phyloP scores from a whole-genome alignment of 1,139 yeast genomes.

The Geotrichum fermentans region DNA sequence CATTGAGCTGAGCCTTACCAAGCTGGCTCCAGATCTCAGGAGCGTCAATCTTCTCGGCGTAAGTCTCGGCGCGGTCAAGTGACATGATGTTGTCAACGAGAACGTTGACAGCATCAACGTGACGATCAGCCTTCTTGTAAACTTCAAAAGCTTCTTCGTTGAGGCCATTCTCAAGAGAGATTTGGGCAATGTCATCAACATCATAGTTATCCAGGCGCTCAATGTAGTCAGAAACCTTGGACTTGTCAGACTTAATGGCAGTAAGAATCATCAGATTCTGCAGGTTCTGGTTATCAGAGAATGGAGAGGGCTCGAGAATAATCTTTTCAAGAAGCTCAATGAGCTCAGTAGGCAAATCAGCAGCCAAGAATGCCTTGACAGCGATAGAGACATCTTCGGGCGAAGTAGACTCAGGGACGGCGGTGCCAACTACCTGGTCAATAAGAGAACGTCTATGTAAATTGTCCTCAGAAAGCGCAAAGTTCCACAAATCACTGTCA shows the following conservation, averaged over 20 bases:
- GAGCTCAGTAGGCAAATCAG: slow-evolving; percentile 85
- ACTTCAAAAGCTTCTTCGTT: slow-evolving; percentile 93
- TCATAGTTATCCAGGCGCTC: slow-evolving; percentile 89
- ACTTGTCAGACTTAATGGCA: slow-evolving; percentile 90
- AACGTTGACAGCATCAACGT: slow-evolving; percentile 78
- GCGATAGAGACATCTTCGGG: slow-evolving; percentile 96
- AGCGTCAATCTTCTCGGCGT: slow-evolving; percentile 82
- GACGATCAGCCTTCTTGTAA: slow-evolving; percentile 76
- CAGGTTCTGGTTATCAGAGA: slow-evolving; percentile 87
- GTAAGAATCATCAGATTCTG: slow-evolving; percentile 90
- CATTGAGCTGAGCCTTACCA: slow-evolving; percentile 94
- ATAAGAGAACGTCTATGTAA: slow-evolving; percentile 83
- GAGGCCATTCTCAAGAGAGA: slow-evolving; percentile 82
- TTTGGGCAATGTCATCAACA: slow-evolving; percentile 88
- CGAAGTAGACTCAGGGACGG: slow-evolving; percentile 89
- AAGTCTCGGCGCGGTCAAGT: slow-evolving; percentile 88
- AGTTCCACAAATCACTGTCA: slow-evolving; percentile 74
- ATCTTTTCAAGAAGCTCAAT: slow-evolving; percentile 86
- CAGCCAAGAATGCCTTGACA: slow-evolving; percentile 95
- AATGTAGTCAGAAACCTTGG: slow-evolving; percentile 76
- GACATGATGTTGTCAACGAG: slow-evolving; percentile 90
- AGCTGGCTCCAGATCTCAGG: slow-evolving; percentile 94
- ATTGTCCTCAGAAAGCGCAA: slow-evolving; percentile 70
- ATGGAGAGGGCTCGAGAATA: slow-evolving; percentile 93
- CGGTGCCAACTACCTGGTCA: slow-evolving; percentile 93